A percentile compares a stretch with the other conserved stretches of the same genome.
phyloP scores from a whole-genome alignment of 352 stramenopile genomes.

The Thraustochytrium striatum region DNA sequence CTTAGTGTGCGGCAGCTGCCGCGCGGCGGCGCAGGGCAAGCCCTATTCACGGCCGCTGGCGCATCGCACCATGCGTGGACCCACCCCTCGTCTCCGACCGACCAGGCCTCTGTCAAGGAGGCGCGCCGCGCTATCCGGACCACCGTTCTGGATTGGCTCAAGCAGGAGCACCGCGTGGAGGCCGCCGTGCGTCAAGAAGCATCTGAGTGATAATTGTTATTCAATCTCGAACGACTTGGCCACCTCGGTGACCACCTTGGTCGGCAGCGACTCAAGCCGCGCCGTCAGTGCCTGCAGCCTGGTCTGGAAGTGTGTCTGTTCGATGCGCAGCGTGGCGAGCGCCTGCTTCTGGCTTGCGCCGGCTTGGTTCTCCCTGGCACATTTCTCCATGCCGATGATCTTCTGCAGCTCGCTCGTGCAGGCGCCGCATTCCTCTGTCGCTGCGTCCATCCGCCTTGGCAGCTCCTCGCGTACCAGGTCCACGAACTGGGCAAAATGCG shows the following conservation, averaged over 20 bases:
- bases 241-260: background rate
- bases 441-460: background rate
- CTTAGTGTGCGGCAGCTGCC: conserved; percentile 55
- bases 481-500: background rate
- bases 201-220: too few species aligned
- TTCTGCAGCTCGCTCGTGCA: background rate
- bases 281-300: background rate
- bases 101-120: conserved; percentile 57
- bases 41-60: conserved; percentile 57
- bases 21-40: conserved; percentile 35
- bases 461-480: background rate
- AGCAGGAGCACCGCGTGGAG: too few species aligned
- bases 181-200: too few species aligned
- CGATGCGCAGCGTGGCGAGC: too few species aligned
- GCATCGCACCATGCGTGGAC: conserved; percentile 76
- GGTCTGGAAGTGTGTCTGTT: background rate
- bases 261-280: background rate
- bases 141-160: conserved; percentile 59
- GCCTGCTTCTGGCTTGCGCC: too few species aligned
- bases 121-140: conserved; percentile 63
- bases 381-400: background rate
- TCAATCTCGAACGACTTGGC: background rate
- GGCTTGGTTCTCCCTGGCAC: too few species aligned
- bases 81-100: conserved; percentile 61
- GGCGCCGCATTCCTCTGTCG: background rate